Base-by-base conservation (phyloP, 768 basidiomycete genomes). In the Sistotremastrum suecicum region DNA sequence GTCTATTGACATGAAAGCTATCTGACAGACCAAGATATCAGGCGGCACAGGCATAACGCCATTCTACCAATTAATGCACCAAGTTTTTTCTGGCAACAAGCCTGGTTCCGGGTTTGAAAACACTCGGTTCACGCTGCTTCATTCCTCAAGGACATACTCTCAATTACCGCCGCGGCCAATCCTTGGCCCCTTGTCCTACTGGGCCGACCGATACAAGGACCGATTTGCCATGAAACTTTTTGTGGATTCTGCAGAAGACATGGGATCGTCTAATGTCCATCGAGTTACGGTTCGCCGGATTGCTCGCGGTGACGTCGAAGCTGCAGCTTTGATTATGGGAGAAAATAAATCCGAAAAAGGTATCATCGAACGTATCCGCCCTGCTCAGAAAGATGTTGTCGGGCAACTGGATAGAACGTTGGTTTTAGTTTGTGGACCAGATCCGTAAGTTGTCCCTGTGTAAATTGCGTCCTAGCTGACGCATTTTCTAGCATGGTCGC, bases 1-100 rank as follows among this genome's bases (percentile, higher is more conserved):
- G 36, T 5, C 40, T 41, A 20, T 43, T 34, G 34, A 30, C 34
- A 31, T 43, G n/a, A n/a, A n/a, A n/a, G n/a, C n/a, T n/a, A n/a
- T 11, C 41, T 42, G 11, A 40, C 37, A 5, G 31, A 38, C 29
- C 33, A 37, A 90, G 87, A 78, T 90, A 45, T 88, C 85, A 39
- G 87, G 87, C 35, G 87, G 87, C 30, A 90, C 87, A 4, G 87
- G 88, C 31, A 79, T 90, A 42, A 81, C 87, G 10, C 88, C 87
- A 3, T 89, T 90, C 58, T 77, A 76, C 54, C 87, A 90, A 56
- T 67, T 90, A 12, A 66, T 88, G 48, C 70, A 81, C 54, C 62
- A 62, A 5, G 54, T 72, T 9, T 74, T 86, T 38, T 62, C 55
- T 37, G 62, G 12, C 48, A 50, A 37, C 40, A 53, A 51, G 37